These are phyloP conservation scores for Panellus pusillus DNA, from an alignment of 768 basidiomycete genomes.

Conservation along the genomic window DNA sequence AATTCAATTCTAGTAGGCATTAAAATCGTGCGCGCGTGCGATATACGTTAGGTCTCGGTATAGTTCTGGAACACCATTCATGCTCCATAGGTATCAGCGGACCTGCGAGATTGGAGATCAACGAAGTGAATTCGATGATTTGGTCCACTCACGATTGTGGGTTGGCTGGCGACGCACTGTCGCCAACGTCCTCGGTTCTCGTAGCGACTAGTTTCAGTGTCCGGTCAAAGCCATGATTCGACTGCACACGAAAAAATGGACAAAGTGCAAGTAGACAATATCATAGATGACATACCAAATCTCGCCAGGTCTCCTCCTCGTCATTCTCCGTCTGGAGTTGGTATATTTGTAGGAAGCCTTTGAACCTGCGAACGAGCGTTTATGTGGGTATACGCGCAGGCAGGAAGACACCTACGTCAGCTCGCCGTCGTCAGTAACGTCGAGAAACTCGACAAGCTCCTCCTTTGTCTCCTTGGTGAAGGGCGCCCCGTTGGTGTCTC, in stretches of 20 bases:
- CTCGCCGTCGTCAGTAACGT: constrained; percentile 67
- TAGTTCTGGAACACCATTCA: constrained; percentile 1
- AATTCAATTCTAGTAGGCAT: constrained; percentile 14
- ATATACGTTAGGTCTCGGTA: constrained; percentile 7
- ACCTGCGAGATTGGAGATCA: background rate
- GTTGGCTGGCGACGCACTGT: constrained; percentile 1
- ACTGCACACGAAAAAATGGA: constrained; percentile 36
- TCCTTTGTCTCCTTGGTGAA: constrained; percentile 77
- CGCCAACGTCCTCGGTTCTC: constrained; percentile 16
- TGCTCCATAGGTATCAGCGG: constrained; percentile 1
- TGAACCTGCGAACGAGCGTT: constrained; percentile 47
- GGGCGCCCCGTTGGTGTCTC: constrained; percentile 80
- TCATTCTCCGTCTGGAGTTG: constrained; percentile 85
- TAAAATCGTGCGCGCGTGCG: constrained; percentile 9
- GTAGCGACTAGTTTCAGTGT: constrained; percentile 52
- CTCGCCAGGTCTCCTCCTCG: constrained; percentile 83
- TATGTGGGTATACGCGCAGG: background rate
- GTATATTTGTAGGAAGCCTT: constrained; percentile 81
- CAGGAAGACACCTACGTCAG: constrained; percentile 57
- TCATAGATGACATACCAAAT: constrained; percentile 51
- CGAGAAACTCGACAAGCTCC: constrained; percentile 74
- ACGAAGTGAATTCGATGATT: background rate
- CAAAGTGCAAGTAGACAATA: background rate
- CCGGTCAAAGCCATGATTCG: constrained; percentile 76
- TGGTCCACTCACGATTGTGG: constrained; percentile 5